These are phyloP conservation scores for Claviceps maximensis DNA, from an alignment of 2,329 filamentous ascomycete genomes.

Conservation along the genomic window DNA sequence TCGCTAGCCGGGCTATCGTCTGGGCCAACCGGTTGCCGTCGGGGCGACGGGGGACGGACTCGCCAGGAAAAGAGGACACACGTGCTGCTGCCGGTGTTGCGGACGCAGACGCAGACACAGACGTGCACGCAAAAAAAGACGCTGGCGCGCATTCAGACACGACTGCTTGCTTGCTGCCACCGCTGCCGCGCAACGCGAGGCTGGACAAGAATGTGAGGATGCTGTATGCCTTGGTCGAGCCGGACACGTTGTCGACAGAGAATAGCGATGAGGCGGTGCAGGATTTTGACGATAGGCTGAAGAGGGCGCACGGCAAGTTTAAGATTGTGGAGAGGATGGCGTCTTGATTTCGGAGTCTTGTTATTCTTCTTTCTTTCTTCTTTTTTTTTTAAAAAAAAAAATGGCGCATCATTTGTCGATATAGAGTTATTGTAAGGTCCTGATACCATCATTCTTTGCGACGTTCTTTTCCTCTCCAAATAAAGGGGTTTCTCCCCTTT, in stretches of 20 bases:
- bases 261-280: constrained; percentile 84
- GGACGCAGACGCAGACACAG: not conserved
- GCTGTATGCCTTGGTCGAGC: constrained; percentile 67
- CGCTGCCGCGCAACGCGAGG: constrained; percentile 45
- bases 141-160: too few species aligned
- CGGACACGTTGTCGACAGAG: constrained; percentile 59
- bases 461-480: too few species aligned
- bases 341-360: constrained; percentile 12
- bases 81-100: constrained; percentile 4
- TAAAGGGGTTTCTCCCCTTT: not conserved
- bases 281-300: constrained; percentile 81
- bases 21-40: constrained; percentile 60
- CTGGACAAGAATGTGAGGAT: constrained; percentile 64
- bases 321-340: constrained; percentile 71
- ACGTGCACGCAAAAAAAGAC: too few species aligned
- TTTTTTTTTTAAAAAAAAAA: too few species aligned
- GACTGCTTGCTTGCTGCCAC: constrained; percentile 19
- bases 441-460: not conserved
- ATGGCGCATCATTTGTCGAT: not conserved
- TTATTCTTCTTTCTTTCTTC: too few species aligned
- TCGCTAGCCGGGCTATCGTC: constrained; percentile 68
- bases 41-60: not conserved
- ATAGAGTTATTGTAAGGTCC: not conserved
- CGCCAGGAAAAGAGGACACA: too few species aligned
- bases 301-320: constrained; percentile 68